These are phyloP conservation scores for Calonectria pteridis DNA, from an alignment of 2,329 filamentous ascomycete genomes.

Conservation along the genomic window DNA sequence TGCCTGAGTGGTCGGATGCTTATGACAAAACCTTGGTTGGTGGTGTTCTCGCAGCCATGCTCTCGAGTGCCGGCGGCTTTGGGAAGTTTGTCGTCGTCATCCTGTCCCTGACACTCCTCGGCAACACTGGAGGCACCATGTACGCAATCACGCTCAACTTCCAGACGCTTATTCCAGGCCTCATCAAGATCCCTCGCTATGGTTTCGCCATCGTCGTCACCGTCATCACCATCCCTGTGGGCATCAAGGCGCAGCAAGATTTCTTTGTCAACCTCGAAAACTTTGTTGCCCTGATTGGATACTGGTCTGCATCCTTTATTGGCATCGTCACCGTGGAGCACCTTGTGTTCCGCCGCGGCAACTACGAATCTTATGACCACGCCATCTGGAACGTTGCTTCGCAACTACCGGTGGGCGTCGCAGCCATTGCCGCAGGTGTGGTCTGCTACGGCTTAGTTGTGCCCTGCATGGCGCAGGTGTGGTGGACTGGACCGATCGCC, in stretches of 20 bases:
- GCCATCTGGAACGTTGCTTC: slow-evolving; percentile 61
- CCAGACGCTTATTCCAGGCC: slow-evolving; percentile 70
- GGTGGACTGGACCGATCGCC: slow-evolving; percentile 73
- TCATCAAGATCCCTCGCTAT: slow-evolving; percentile 68
- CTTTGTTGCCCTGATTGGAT: slow-evolving; percentile 68
- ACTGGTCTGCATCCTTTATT: slow-evolving; percentile 69
- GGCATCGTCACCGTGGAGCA: slow-evolving; percentile 63
- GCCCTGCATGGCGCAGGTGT: slow-evolving; percentile 71
- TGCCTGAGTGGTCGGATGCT: slow-evolving; percentile 65
- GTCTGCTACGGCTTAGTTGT: slow-evolving; percentile 65
- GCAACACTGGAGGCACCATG: slow-evolving; percentile 70
- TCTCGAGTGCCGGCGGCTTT: slow-evolving; percentile 68
- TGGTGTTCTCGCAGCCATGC: slow-evolving; percentile 71
- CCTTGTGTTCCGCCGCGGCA: slow-evolving; percentile 60
- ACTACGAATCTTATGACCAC: slow-evolving; percentile 60
- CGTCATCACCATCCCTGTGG: slow-evolving; percentile 70
- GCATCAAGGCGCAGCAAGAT: slow-evolving; percentile 65
- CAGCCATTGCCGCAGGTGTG: slow-evolving; percentile 60
- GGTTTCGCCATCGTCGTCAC: slow-evolving; percentile 69
- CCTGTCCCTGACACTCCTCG: slow-evolving; percentile 68
- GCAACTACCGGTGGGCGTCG: slow-evolving; percentile 59
- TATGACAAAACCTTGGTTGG: slow-evolving; percentile 67
- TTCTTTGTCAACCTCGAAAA: slow-evolving; percentile 71
- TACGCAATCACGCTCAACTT: slow-evolving; percentile 75
- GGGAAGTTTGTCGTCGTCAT: slow-evolving; percentile 73